These are phyloP conservation scores for Capsicum rhomboideum DNA, from an alignment of 257 asterid genomes.

Conservation along the genomic window DNA sequence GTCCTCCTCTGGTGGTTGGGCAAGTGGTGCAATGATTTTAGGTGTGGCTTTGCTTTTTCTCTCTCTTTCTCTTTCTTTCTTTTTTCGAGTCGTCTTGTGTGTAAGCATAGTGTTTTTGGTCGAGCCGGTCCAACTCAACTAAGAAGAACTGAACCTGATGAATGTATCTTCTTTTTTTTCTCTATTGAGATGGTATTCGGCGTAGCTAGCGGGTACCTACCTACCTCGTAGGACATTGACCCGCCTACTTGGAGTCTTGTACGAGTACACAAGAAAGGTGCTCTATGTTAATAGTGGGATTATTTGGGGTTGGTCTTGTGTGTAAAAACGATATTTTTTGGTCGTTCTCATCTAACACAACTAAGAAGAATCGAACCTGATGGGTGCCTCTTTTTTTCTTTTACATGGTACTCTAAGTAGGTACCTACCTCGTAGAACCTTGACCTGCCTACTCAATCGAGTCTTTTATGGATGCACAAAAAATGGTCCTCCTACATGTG, in stretches of 20 bases:
- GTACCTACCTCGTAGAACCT: not conserved
- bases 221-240: not conserved
- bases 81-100: not conserved
- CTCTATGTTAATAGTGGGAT: not conserved
- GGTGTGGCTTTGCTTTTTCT: conserved; percentile 10
- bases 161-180: not conserved
- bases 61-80: not conserved
- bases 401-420: not conserved
- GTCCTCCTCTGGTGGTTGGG: conserved; percentile 58
- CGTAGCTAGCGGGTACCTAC: not conserved
- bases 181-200: not conserved
- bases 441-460: not conserved
- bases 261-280: not conserved
- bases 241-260: not conserved
- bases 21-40: conserved; percentile 53
- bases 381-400: not conserved
- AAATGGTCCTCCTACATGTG: not conserved
- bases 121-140: not conserved
- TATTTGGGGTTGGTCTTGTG: not conserved
- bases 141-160: not conserved
- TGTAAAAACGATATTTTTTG: too few relatives aligned
- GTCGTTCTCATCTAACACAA: not conserved
- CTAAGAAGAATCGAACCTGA: not conserved
- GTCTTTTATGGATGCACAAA: not conserved
- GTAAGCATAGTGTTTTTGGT: not conserved